Base-by-base conservation (phyloP, 345 rosid genomes). In the Pseudoturritis turrita region DNA sequence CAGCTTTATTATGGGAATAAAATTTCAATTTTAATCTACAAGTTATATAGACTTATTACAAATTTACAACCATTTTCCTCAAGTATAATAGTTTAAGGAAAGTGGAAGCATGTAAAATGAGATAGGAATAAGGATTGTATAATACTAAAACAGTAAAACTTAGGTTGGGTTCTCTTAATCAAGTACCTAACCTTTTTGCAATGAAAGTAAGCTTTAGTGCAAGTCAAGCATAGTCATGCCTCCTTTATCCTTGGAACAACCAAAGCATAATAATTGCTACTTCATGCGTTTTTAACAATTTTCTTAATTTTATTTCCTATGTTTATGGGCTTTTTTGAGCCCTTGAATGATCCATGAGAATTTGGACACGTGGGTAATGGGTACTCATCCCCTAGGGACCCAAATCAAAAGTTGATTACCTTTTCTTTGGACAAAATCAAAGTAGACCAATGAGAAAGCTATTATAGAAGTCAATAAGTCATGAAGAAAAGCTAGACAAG, bases 141-240 rank as follows among this genome's bases (percentile, higher is more conserved):
- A 45, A 51, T 75, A 68, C 18, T 52, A 33, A 61, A 75, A 61
- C 50, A 68, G 14, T 52, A 33, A 61, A 75, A 61, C 50, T 68
- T 44, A 62, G 74, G 63, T 61, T 68, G 25, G 62, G 64, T 68
- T 75, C 68, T 37, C 68, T 37, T 60, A 60, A 60, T 75, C 69
- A 60, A 60, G 63, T 62, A 75, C 74, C 73, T 60, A 67, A 67
- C 69, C 51, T 13, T 43, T 67, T 41, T n/a, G 63, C 49, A 44
- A 59, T 51, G 63, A 41, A 60, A 75, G 11, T 61, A 68, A 75
- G 65, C 44, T 75, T 61, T 68, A 75, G 79, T 75, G 74, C 74
- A 75, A 68, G 74, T 25, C 68, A 75, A 68, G 78, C 73, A 60
- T 75, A 53, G 56, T 60, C 14, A 43, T 33, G 21, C 37, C 18